Conservation (phyloP, 352 stramenopile genomes). For the Phytophthora chlamydospora region DNA sequence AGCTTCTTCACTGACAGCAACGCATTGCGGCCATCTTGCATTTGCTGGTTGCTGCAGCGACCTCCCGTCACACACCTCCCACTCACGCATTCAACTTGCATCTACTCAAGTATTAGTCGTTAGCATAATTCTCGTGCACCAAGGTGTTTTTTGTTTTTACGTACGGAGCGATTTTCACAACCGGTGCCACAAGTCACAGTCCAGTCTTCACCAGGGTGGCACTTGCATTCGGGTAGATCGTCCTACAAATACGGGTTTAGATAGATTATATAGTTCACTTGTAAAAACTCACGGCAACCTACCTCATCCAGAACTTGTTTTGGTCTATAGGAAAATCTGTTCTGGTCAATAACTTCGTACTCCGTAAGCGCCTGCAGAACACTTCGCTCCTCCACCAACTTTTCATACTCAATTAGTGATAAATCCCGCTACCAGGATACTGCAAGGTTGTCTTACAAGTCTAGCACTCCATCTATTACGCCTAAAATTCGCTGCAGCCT, state of each 20-base stretch:
- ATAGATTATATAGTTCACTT: background rate
- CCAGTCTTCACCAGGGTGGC: background rate
- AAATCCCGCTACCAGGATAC: background rate
- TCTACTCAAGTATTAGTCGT: background rate
- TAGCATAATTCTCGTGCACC: no score
- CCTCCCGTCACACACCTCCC: constrained; percentile 1
- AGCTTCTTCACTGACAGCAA: constrained; percentile 4
- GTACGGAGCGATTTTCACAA: constrained; percentile 14
- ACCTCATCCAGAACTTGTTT: constrained; percentile 6
- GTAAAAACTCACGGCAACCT: background rate
- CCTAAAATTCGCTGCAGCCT: background rate
- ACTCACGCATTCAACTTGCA: constrained; percentile 19
- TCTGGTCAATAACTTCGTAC: constrained; percentile 1
- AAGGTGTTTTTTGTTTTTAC: background rate
- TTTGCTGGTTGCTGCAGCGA: constrained; percentile 18
- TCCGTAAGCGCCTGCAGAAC: constrained; percentile 9
- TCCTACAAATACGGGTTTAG: background rate
- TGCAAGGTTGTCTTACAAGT: background rate
- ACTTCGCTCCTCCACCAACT: background rate
- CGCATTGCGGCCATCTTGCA: constrained; percentile 2
- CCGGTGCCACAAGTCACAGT: background rate
- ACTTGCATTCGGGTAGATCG: constrained; percentile 15
- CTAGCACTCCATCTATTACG: constrained; percentile 6
- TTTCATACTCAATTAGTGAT: background rate
- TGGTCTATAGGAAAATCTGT: background rate